These are phyloP conservation scores for California macrophylla DNA, from an alignment of 441 rosid genomes.

Conservation along the genomic window DNA sequence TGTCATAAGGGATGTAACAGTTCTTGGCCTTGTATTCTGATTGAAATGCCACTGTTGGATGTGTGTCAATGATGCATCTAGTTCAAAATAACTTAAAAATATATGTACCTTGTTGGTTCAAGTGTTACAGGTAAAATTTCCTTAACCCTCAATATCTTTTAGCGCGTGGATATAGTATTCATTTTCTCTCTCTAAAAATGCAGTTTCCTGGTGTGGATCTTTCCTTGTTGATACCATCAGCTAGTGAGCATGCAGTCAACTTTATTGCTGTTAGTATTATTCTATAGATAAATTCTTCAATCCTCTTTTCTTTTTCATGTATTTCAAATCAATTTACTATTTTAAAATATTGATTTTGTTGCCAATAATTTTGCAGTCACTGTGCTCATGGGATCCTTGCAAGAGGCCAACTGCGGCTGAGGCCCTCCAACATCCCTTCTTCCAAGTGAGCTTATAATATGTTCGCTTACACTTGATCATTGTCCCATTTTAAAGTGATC, in stretches of 20 bases:
- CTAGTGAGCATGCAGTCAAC: constrained; percentile 59
- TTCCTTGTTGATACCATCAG: constrained; percentile 54
- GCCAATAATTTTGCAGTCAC: constrained; percentile 30
- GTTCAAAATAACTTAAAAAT: background rate
- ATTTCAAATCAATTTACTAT: background rate
- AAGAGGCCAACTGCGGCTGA: constrained; percentile 76
- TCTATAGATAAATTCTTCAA: background rate
- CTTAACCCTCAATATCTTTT: background rate
- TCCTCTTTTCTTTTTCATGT: background rate
- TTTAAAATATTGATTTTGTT: background rate
- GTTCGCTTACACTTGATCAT: background rate
- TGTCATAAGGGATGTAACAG: background rate
- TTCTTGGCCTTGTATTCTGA: background rate
- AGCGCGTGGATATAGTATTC: background rate
- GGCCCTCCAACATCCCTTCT: constrained; percentile 87
- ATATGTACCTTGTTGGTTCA: background rate
- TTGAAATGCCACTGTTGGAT: background rate
- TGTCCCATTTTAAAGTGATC: background rate
- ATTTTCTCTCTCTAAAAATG: constrained; percentile 13
- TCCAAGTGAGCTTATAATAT: constrained; percentile 42
- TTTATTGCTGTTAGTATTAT: constrained; percentile 48
- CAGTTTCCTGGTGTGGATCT: constrained; percentile 60
- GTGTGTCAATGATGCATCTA: background rate
- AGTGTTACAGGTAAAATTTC: background rate
- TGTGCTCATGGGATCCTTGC: constrained; percentile 90